Evolutionary conservation across 2,329 filamentous ascomycete genomes (phyloP).

Genomic region (Rhynchosporium agropyri): DNA sequence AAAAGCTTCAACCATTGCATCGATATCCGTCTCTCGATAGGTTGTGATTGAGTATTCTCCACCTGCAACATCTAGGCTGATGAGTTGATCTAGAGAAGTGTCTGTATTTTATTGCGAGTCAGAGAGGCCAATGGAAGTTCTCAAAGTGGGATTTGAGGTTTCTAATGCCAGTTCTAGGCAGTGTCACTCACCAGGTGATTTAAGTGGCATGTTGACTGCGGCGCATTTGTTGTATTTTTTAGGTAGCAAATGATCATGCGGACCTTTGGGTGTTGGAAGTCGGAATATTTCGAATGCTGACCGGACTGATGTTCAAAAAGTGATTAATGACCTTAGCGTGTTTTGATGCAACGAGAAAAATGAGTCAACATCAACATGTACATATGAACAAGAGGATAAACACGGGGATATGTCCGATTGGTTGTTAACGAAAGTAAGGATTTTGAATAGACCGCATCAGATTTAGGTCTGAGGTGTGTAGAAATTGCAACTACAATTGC

Average conservation of each 20-base stretch:
- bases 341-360: neutral
- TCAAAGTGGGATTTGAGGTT: neutral
- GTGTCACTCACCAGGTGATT: neutral
- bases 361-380: neutral
- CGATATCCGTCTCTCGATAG: slow-evolving; percentile 4
- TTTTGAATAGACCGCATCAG: too few species aligned
- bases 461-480: too few species aligned
- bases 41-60: slow-evolving; percentile 6
- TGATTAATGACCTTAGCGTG: neutral
- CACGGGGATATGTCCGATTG: neutral
- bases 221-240: neutral
- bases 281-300: neutral
- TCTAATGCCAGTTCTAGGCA: neutral
- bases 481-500: neutral
- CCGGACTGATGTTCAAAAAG: neutral
- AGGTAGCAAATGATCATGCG: too few species aligned
- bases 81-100: neutral
- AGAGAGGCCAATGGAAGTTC: neutral
- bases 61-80: slow-evolving; percentile 1
- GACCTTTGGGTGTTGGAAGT: neutral
- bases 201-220: neutral
- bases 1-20: slow-evolving; percentile 6
- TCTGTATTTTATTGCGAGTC: neutral
- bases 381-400: neutral
- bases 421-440: neutral